Evolutionary conservation across 108 stramenopile genomes (phyloP).

Genomic region (Chaetoceros muelleri): DNA sequence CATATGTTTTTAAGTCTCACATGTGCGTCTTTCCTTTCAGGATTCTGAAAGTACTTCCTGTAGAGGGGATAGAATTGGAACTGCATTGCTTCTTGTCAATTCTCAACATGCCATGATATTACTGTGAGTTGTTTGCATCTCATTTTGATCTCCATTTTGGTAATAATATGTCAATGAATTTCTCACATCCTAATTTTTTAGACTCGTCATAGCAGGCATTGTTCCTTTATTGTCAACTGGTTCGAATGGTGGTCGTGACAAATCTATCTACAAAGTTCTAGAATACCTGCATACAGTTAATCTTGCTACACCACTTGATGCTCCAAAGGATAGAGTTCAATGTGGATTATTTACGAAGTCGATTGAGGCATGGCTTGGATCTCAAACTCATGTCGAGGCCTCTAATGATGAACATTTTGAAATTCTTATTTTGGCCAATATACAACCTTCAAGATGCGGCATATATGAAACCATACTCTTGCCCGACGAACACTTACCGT

Average conservation of each 20-base stretch:
- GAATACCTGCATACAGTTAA: background rate
- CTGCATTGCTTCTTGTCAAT: slow-evolving; percentile 66
- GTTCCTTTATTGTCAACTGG: background rate
- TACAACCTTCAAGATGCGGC: background rate
- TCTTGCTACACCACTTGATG: background rate
- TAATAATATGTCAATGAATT: background rate
- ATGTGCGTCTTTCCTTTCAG: too few species aligned
- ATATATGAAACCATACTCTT: background rate
- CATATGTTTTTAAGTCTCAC: too few species aligned
- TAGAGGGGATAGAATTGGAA: slow-evolving; percentile 46
- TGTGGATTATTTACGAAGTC: background rate
- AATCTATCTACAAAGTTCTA: background rate
- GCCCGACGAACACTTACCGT: background rate
- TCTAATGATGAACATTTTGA: background rate
- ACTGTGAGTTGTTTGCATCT: slow-evolving; percentile 42
- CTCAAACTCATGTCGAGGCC: background rate
- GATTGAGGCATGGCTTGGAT: background rate
- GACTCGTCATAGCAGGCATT: background rate
- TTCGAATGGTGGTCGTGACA: background rate
- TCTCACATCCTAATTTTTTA: background rate
- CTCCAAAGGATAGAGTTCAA: background rate
- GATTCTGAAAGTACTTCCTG: too few species aligned
- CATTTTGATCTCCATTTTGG: too few species aligned
- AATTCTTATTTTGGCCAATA: background rate
- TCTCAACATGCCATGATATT: slow-evolving; percentile 50